Evolutionary conservation across 2,329 filamentous ascomycete species (phyloP).

Genomic region (Hypoxylon sp.): DNA sequence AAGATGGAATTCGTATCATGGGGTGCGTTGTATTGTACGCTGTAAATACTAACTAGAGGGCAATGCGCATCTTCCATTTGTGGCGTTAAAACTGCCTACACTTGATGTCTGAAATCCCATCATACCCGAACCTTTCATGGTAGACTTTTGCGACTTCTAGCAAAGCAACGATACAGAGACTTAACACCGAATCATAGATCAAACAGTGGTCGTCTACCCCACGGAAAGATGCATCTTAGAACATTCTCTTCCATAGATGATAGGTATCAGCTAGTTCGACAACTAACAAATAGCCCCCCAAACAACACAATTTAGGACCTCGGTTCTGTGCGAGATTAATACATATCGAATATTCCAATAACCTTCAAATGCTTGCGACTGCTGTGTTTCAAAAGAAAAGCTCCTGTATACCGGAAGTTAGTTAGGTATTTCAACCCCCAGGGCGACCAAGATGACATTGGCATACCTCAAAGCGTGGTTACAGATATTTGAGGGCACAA

Average conservation of each 20-base stretch:
- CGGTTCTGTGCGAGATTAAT: background rate
- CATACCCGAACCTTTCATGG: background rate
- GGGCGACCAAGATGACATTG: background rate
- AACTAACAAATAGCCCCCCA: background rate
- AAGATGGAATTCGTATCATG: background rate
- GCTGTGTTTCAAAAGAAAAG: background rate
- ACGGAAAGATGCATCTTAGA: background rate
- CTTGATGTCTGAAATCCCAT: background rate
- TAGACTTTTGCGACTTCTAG: background rate
- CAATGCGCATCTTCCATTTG: conserved; percentile 42
- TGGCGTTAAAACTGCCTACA: conserved; percentile 31
- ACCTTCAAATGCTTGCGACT: background rate
- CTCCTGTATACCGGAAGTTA: background rate
- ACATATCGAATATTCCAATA: background rate
- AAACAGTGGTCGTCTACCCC: no score
- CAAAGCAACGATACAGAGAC: no score
- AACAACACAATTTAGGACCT: background rate
- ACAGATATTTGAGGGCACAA: no score
- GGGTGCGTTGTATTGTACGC: conserved; percentile 38
- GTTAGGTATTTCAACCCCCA: background rate
- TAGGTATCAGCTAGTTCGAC: background rate
- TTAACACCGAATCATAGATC: no score
- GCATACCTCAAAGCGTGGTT: background rate
- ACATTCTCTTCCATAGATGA: background rate
- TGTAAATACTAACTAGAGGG: conserved; percentile 45